A percentile compares a stretch with the other conserved stretches of the same genome.
phyloP scores from a whole-genome alignment of 129 eudicot genomes.

The Logfia minima region DNA sequence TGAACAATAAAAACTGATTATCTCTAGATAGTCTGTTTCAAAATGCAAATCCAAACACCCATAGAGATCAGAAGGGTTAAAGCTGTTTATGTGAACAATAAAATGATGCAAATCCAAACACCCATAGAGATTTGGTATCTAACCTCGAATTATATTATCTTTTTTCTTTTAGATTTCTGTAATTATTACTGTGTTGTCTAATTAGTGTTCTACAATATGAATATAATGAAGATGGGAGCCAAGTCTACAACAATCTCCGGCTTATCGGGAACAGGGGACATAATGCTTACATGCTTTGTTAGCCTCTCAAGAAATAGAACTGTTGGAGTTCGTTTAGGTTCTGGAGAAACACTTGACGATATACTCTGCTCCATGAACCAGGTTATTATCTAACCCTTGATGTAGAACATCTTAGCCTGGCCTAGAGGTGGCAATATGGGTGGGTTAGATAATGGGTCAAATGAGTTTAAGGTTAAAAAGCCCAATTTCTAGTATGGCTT shows the following conservation, averaged over 20 bases:
- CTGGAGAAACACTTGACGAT: conserved; percentile 90
- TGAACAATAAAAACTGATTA: too few relatives aligned
- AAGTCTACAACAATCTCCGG: conserved; percentile 93
- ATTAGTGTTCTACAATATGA: conserved; percentile 1
- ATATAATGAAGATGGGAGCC: conserved; percentile 82
- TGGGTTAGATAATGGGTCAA: not conserved
- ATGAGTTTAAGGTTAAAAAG: not conserved
- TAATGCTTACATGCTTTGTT: conserved; percentile 97
- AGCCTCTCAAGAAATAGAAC: conserved; percentile 94
- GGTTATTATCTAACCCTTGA: conserved; percentile 44
- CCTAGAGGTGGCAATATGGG: not conserved
- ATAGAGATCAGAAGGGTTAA: not conserved
- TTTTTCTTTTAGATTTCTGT: not conserved
- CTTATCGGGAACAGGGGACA: conserved; percentile 91
- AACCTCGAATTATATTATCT: not conserved
- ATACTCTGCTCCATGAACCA: conserved; percentile 91
- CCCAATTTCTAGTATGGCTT: not conserved
- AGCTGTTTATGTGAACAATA: not conserved
- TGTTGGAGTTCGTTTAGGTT: conserved; percentile 94
- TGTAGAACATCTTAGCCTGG: conserved; percentile 4
- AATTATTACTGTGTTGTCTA: conserved; percentile 13
- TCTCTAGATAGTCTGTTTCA: not conserved
- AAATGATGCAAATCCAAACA: not conserved
- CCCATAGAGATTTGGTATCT: conserved; percentile 4
- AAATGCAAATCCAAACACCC: not conserved